These are phyloP conservation scores for Eucalyptus erythrocorys DNA, from an alignment of 345 rosid genomes.

Conservation along the genomic window DNA sequence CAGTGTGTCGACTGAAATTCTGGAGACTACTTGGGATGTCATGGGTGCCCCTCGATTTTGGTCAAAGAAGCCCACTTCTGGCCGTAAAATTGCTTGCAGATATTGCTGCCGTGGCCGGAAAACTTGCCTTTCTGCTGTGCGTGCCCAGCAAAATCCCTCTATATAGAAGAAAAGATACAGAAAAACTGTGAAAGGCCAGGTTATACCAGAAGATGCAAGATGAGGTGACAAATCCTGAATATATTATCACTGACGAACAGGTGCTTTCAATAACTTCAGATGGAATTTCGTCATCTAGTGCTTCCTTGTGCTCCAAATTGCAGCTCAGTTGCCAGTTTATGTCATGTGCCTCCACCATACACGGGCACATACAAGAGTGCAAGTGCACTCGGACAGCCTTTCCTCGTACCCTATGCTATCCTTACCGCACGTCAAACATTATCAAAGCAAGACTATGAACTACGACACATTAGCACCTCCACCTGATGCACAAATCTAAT, in stretches of 20 bases:
- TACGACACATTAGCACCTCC: not conserved
- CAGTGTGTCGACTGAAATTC: conserved; percentile 3
- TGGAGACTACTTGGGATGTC: conserved; percentile 11
- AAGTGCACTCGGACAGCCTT: not conserved
- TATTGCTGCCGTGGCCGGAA: not conserved
- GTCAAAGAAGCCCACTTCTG: conserved; percentile 21
- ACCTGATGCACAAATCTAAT: not conserved
- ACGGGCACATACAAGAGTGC: not conserved
- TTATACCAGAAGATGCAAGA: not conserved
- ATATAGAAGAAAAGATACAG: not conserved
- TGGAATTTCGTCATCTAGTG: not conserved
- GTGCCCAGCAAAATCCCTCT: conserved; percentile 23
- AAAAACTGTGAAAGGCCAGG: not conserved
- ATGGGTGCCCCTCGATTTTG: not conserved
- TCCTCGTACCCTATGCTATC: not conserved
- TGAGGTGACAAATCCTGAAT: not conserved
- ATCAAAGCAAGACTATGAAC: not conserved
- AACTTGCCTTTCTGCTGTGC: conserved; percentile 7
- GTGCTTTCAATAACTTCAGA: not conserved
- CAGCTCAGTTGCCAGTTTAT: not conserved
- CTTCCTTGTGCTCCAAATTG: not conserved
- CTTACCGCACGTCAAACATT: not conserved
- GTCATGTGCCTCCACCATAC: not conserved
- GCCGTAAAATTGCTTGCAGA: conserved; percentile 9
- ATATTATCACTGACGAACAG: not conserved